Base-by-base conservation (phyloP, 2,329 filamentous ascomycete species). In the Xylariaceae sp. region DNA sequence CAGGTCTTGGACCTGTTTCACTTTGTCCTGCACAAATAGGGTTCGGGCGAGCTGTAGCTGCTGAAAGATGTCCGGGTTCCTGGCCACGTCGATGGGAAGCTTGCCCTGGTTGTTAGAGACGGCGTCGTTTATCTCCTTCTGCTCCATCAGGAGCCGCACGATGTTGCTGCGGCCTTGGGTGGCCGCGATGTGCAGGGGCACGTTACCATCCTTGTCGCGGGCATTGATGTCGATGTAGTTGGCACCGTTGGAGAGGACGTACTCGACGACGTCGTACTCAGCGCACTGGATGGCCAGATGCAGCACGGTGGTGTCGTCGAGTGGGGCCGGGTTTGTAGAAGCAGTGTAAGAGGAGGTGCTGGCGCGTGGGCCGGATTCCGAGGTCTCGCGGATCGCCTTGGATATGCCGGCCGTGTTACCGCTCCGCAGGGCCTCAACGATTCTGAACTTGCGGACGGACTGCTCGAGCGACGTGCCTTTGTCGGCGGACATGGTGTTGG, bases 251-350 rank as follows among this genome's bases (percentile, higher is more conserved):
- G 90, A 91, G 39, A 99, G 73, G n/a, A 97, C 87, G 63, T 92
- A 96, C 67, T 99, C 91, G 47, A 99, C 87, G 27, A 99, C 90
- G 17, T 89, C 85, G 43, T 87, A 80, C 67, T 97, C 94, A 44
- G 94, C 92, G 70, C 92, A 97, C 70, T 99, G 94, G 40, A 97
- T 90, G 22, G 94, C 91, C 38, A 99, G 77, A 68, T 99, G 92
- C 35, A 99, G 77, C 39, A 97, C 86, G 2, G 89, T 94, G 1
- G 91, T 96, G 48, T 95, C 91, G 51, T 91, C 87, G 27, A 90
- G 67, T 49, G 75, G 62, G 57, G 67, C 69, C 58, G 68, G 61
- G 52, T 69, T 62, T 53, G 68, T 39, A 33, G 54, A 60, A 54
- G 72, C 66, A 51, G 73, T 68, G 58, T 79, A 58, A 56, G 80